Evolutionary conservation across 495 filamentous ascomycete genomes (phyloP).

Genomic region (Cercophora samala): DNA sequence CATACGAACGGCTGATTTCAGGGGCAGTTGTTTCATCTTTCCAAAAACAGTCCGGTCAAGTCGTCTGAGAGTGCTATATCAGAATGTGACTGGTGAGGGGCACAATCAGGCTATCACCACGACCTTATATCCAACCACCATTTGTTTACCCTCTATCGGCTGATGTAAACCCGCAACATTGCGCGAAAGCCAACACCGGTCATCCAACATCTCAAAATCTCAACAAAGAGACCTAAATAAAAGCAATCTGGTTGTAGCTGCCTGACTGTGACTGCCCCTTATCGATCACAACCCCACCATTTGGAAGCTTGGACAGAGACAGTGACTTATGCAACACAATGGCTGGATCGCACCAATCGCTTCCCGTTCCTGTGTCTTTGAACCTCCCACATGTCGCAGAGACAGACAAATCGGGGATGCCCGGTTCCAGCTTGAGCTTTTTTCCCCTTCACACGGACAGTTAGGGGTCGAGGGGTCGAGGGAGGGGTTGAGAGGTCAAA

Average conservation of each 20-base stretch:
- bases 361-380: background rate
- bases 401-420: background rate
- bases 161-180: background rate
- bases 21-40: conserved; percentile 8
- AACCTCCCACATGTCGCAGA: background rate
- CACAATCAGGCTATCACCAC: background rate
- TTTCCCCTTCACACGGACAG: background rate
- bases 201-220: background rate
- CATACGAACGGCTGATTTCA: background rate
- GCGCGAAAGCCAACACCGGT: background rate
- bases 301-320: background rate
- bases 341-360: conserved; percentile 23
- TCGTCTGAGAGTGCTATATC: background rate
- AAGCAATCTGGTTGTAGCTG: background rate
- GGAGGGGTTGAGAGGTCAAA: background rate
- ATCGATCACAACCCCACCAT: background rate
- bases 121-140: background rate
- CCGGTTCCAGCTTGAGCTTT: background rate
- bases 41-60: background rate
- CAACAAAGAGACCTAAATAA: background rate
- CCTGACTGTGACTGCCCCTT: background rate
- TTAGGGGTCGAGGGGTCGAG: background rate
- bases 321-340: conserved; percentile 21
- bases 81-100: background rate
- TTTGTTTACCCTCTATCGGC: background rate